Conservation (phyloP, 148 eudicot genomes). For the Diospyros lotus region DNA sequence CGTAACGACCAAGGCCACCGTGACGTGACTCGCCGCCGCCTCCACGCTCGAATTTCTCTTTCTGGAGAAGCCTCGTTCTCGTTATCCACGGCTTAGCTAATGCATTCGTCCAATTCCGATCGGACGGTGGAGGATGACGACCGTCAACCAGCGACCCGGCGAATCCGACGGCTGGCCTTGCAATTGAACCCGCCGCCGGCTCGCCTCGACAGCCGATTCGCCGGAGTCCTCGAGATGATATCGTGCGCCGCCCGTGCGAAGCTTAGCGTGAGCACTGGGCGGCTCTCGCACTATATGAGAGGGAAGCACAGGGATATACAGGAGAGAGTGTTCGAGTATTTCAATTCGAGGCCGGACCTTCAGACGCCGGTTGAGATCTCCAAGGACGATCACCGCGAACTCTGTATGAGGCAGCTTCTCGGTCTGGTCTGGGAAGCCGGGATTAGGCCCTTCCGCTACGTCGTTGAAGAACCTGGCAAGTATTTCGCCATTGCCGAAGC, state of each 20-base stretch:
- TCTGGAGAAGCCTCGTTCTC: background rate
- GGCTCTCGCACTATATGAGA: conserved; percentile 57
- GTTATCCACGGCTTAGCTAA: background rate
- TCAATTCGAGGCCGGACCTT: conserved; percentile 56
- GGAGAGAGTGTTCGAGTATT: conserved; percentile 53
- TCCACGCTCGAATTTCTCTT: too few species aligned
- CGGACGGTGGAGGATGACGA: conserved; percentile 22
- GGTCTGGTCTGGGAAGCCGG: conserved; percentile 71
- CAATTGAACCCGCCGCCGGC: conserved; percentile 32
- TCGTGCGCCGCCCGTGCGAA: conserved; percentile 40
- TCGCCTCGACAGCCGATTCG: background rate
- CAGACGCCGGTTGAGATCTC: conserved; percentile 78
- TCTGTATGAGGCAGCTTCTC: conserved; percentile 60
- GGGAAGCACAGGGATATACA: conserved; percentile 80
- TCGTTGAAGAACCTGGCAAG: conserved; percentile 66
- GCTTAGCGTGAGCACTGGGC: conserved; percentile 36
- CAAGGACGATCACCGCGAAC: conserved; percentile 67
- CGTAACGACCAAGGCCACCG: too few species aligned
- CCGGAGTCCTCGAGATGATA: conserved; percentile 13
- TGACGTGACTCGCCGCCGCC: too few species aligned
- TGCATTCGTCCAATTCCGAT: conserved; percentile 2
- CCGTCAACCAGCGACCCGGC: conserved; percentile 23
- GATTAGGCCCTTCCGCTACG: conserved; percentile 53
- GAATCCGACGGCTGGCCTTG: conserved; percentile 51
- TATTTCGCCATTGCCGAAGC: conserved; percentile 82